Percentiles rank a stretch among this genome's conserved stretches.
phyloP scores from a whole-genome alignment of 1,284 basidiomycete species.

The Albatrellus sp. region DNA sequence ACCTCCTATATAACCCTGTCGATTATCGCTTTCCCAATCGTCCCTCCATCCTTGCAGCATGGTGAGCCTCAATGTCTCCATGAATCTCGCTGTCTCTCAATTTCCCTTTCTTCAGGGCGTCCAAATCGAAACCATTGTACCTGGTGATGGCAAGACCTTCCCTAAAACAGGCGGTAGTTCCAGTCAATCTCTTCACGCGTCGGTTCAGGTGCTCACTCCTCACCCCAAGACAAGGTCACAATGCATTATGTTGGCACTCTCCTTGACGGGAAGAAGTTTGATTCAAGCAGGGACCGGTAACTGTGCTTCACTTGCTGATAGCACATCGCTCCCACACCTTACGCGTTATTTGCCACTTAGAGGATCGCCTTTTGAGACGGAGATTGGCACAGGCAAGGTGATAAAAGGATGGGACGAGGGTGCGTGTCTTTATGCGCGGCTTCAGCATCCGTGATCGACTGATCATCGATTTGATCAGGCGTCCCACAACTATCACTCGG shows the following conservation, averaged over 20 bases:
- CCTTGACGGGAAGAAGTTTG: constrained; percentile 46
- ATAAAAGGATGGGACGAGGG: constrained; percentile 91
- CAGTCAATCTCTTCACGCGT: constrained; percentile 8
- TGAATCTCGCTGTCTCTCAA: neutral
- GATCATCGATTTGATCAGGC: constrained; percentile 27
- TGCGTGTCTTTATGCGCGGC: constrained; percentile 22
- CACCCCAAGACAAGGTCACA: constrained; percentile 31
- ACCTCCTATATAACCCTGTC: constrained; percentile 22
- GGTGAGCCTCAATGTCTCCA: constrained; percentile 11
- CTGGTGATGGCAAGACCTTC: constrained; percentile 33
- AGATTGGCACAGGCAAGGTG: constrained; percentile 72
- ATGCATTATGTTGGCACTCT: constrained; percentile 72
- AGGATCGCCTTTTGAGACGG: constrained; percentile 51
- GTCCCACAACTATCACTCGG: constrained; percentile 69
- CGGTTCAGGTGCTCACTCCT: constrained; percentile 1
- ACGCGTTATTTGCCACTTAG: constrained; percentile 20
- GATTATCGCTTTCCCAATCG: constrained; percentile 20
- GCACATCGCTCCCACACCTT: neutral
- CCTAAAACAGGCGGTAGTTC: constrained; percentile 32
- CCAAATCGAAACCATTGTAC: constrained; percentile 24
- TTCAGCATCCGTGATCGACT: constrained; percentile 1
- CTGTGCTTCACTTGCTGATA: neutral
- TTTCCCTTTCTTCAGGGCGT: constrained; percentile 24
- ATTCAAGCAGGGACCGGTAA: constrained; percentile 59
- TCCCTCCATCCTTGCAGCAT: constrained; percentile 18